Conservation (phyloP, 441 rosid species). For the Euphorbia schlechtendalii region DNA sequence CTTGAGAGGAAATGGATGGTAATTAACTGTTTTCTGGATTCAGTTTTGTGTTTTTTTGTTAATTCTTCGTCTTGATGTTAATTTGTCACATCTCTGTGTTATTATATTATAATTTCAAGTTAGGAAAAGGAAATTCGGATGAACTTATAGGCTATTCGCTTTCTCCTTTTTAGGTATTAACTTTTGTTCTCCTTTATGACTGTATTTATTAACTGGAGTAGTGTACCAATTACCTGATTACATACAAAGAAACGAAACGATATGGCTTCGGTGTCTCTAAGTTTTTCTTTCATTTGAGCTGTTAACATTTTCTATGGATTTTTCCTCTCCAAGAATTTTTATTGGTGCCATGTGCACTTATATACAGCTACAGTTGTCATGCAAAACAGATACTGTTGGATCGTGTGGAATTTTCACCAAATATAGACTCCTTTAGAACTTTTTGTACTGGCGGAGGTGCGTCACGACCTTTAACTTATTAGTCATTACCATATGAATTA, state of each 20-base stretch:
- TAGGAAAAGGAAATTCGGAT: background rate
- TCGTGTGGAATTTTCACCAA: constrained; percentile 37
- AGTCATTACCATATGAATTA: constrained; percentile 10
- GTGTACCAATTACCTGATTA: too few relatives aligned
- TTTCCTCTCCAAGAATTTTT: constrained; percentile 15
- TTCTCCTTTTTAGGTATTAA: background rate
- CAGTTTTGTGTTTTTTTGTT: background rate
- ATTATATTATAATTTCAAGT: background rate
- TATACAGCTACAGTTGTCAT: constrained; percentile 44
- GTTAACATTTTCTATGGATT: background rate
- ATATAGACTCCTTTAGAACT: constrained; percentile 45
- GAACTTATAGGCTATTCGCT: background rate
- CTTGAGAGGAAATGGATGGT: constrained; percentile 48
- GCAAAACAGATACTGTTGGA: constrained; percentile 31
- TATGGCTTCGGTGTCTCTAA: background rate
- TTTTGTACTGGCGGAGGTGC: constrained; percentile 63
- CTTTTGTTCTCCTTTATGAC: too few relatives aligned
- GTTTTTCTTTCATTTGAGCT: constrained; percentile 1
- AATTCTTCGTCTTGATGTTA: background rate
- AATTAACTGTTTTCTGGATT: constrained; percentile 7
- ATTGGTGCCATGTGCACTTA: constrained; percentile 21
- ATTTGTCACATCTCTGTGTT: background rate
- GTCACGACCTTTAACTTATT: constrained; percentile 24
- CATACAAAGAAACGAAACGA: too few relatives aligned
- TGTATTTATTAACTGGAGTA: too few relatives aligned